These are phyloP conservation scores for Puya raimondii DNA, from an alignment of 176 grass and related monocot genomes.

Conservation along the genomic window DNA sequence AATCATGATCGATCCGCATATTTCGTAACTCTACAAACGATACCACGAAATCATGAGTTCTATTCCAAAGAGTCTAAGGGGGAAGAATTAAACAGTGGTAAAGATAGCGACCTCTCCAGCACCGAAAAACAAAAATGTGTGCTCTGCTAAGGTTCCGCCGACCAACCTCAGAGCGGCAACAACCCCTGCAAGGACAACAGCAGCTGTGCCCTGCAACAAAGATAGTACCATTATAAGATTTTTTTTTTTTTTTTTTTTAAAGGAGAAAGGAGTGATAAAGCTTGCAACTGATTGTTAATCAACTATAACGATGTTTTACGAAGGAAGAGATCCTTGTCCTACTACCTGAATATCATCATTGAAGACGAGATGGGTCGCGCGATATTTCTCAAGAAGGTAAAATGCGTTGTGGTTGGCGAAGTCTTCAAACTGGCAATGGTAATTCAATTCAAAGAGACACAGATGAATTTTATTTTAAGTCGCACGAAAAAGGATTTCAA, in stretches of 20 bases:
- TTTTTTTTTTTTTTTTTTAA: background rate
- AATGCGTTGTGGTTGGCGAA: conserved; percentile 94
- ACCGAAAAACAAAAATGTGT: conserved; percentile 90
- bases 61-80: background rate
- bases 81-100: conserved; percentile 1
- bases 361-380: conserved; percentile 73
- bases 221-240: background rate
- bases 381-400: conserved; percentile 79
- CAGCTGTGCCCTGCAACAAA: conserved; percentile 59
- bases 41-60: too few species aligned
- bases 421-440: conserved; percentile 63
- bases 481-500: background rate
- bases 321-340: background rate
- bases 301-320: background rate
- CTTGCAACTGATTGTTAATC: background rate
- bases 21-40: too few species aligned
- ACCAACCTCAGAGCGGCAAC: conserved; percentile 62
- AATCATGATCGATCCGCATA: too few species aligned
- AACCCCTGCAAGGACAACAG: conserved; percentile 78
- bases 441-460: conserved; percentile 8
- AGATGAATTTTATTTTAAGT: background rate
- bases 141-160: conserved; percentile 52
- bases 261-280: background rate
- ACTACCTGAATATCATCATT: conserved; percentile 98
- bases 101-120: conserved; percentile 63